Percentiles rank a stretch among this genome's conserved stretches.
phyloP scores from a whole-genome alignment of 2,329 filamentous ascomycete species.

The Colletotrichum sp. region DNA sequence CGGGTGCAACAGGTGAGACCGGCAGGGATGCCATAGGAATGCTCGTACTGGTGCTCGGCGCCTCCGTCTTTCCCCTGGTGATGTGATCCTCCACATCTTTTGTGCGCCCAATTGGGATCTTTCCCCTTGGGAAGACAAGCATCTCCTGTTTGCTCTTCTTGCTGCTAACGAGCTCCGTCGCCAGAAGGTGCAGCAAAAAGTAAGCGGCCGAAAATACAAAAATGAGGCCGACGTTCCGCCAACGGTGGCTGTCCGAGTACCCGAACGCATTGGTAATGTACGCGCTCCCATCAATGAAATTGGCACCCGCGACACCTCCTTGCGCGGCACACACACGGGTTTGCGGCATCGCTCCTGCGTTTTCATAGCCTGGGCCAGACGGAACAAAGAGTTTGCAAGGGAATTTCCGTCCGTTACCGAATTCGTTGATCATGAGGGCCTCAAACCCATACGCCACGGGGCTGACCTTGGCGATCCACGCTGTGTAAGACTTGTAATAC shows the following conservation, averaged over 20 bases:
- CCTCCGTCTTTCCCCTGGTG: conserved; percentile 1
- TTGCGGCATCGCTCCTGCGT: background rate
- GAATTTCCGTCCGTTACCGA: conserved; percentile 5
- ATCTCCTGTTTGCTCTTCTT: conserved; percentile 8
- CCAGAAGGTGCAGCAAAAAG: conserved; percentile 5
- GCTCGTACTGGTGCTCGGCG: background rate
- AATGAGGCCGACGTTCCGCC: conserved; percentile 13
- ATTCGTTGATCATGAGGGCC: conserved; percentile 17
- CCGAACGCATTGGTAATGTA: conserved; percentile 8
- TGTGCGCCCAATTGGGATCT: background rate
- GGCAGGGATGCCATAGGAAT: background rate
- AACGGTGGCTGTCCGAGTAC: background rate
- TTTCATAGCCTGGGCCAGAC: conserved; percentile 21
- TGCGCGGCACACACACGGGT: conserved; percentile 2
- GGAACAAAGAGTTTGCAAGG: conserved; percentile 7
- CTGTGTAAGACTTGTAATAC: conserved; percentile 2
- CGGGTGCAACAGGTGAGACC: background rate
- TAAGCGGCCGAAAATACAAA: background rate
- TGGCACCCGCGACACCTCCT: background rate
- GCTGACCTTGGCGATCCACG: conserved; percentile 9
- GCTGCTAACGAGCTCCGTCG: conserved; percentile 6
- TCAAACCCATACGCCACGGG: conserved; percentile 17
- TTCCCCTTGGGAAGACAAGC: conserved; percentile 13
- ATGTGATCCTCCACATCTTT: background rate
- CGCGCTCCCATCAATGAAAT: background rate